phyloP scores from a whole-genome alignment of 2,329 filamentous ascomycete species.

The Coniochaeta sp. region DNA sequence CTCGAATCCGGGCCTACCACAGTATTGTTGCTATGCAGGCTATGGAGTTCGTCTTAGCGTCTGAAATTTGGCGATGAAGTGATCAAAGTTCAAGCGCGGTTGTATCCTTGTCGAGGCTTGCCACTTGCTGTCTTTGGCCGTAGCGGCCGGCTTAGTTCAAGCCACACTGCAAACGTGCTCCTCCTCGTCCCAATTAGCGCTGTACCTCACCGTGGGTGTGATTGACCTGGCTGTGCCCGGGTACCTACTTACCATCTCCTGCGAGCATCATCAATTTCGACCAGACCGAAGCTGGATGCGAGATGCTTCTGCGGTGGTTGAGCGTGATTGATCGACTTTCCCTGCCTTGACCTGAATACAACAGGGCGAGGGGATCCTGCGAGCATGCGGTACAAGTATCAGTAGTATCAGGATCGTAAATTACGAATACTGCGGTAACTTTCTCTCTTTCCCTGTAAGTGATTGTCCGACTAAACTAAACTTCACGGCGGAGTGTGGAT shows the following conservation, averaged over 20 bases:
- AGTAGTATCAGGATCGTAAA: neutral
- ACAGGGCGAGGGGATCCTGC: neutral
- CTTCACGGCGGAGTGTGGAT: neutral
- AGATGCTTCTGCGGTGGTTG: neutral
- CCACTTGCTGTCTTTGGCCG: neutral
- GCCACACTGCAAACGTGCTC: neutral
- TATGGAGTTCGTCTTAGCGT: neutral
- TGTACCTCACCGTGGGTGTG: too few relatives aligned
- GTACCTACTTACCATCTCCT: neutral
- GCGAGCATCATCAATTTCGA: neutral
- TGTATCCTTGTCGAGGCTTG: neutral
- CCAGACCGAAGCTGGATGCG: neutral
- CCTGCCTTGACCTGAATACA: neutral
- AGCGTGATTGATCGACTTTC: neutral
- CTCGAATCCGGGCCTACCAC: too few relatives aligned
- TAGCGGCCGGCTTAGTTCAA: neutral
- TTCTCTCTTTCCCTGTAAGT: too few relatives aligned
- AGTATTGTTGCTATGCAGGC: neutral
- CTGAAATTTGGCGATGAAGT: neutral
- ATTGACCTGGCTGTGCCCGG: too few relatives aligned
- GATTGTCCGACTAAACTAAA: neutral
- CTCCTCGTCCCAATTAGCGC: neutral
- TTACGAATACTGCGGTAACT: too few relatives aligned
- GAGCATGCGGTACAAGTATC: neutral
- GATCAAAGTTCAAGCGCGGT: too few relatives aligned